phyloP scores from a whole-genome alignment of 2,329 filamentous ascomycete species.

The Fonsecaea erecta region DNA sequence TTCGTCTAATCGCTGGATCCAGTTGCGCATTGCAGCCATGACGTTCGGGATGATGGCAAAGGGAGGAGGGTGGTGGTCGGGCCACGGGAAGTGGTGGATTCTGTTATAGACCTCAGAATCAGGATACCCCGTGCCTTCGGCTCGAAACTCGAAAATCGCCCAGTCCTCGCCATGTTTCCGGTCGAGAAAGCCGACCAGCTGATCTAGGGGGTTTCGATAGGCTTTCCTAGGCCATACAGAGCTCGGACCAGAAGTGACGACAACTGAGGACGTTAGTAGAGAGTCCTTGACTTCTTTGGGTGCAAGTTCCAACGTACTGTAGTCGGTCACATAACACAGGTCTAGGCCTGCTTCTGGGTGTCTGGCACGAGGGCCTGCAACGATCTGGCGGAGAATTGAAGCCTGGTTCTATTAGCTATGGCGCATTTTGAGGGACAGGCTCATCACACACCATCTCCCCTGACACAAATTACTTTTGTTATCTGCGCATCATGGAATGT shows the following conservation, averaged over 20 bases:
- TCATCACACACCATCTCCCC: neutral
- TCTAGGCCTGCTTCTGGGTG: slow-evolving; percentile 89
- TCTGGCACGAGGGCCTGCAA: slow-evolving; percentile 80
- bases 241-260: slow-evolving; percentile 82
- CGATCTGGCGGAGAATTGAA: slow-evolving; percentile 84
- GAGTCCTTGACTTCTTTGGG: neutral
- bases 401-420: slow-evolving; percentile 51
- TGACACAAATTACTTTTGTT: neutral
- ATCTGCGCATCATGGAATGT: neutral
- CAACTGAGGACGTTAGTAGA: slow-evolving; percentile 49
- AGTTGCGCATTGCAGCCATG: slow-evolving; percentile 89
- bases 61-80: slow-evolving; percentile 94
- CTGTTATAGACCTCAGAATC: slow-evolving; percentile 85
- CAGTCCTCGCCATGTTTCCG: slow-evolving; percentile 80
- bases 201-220: slow-evolving; percentile 90
- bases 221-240: slow-evolving; percentile 87
- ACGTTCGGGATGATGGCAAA: slow-evolving; percentile 87
- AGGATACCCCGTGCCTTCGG: slow-evolving; percentile 93
- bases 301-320: slow-evolving; percentile 50
- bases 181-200: slow-evolving; percentile 86
- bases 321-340: slow-evolving; percentile 91
- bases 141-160: slow-evolving; percentile 98
- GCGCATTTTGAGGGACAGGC: neutral
- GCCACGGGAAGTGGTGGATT: slow-evolving; percentile 91
- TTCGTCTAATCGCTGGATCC: slow-evolving; percentile 65